Evolutionary conservation across 768 basidiomycete species (phyloP).

Genomic region (Rhodotorula kratochvilovae): DNA sequence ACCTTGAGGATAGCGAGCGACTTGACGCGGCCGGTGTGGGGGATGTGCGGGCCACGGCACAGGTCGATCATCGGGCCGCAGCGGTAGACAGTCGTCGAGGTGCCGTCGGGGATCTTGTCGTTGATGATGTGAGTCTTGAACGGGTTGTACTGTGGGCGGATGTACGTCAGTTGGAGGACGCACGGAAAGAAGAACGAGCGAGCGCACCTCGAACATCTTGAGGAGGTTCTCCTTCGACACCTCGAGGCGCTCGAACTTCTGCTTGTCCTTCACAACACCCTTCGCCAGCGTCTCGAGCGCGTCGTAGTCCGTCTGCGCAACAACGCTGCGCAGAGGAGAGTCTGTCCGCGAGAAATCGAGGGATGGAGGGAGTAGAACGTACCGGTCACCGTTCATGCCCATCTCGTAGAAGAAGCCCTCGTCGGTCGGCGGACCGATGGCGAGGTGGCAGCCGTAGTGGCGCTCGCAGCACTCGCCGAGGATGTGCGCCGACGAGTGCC

Average conservation of each 20-base stretch:
- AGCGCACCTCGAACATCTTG: conserved; percentile 85
- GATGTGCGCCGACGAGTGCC: conserved; percentile 99
- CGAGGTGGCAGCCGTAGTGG: conserved; percentile 94
- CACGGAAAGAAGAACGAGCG: neutral
- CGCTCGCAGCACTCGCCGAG: conserved; percentile 93
- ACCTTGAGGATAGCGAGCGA: conserved; percentile 95
- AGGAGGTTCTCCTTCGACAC: conserved; percentile 91
- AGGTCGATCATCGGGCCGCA: conserved; percentile 98
- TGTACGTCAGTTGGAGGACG: neutral
- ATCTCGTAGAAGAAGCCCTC: conserved; percentile 99
- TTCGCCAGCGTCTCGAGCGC: conserved; percentile 83
- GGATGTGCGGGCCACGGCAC: conserved; percentile 94
- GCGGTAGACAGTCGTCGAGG: conserved; percentile 94
- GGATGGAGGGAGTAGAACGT: conserved; percentile 5
- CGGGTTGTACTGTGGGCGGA: conserved; percentile 78
- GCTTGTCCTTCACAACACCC: conserved; percentile 86
- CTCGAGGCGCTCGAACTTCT: conserved; percentile 90
- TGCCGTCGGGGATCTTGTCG: conserved; percentile 90
- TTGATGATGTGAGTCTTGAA: conserved; percentile 96
- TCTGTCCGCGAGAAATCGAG: too few relatives aligned
- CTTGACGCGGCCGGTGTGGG: conserved; percentile 96
- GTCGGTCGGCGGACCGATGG: conserved; percentile 92
- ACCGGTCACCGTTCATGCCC: conserved; percentile 73
- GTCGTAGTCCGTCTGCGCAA: conserved; percentile 77
- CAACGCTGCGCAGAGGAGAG: conserved; percentile 54